Evolutionary conservation across 495 filamentous ascomycete genomes (phyloP), one percentile per base, ranked within the genome.

Genomic region (Hypoxylon trugodes): DNA sequence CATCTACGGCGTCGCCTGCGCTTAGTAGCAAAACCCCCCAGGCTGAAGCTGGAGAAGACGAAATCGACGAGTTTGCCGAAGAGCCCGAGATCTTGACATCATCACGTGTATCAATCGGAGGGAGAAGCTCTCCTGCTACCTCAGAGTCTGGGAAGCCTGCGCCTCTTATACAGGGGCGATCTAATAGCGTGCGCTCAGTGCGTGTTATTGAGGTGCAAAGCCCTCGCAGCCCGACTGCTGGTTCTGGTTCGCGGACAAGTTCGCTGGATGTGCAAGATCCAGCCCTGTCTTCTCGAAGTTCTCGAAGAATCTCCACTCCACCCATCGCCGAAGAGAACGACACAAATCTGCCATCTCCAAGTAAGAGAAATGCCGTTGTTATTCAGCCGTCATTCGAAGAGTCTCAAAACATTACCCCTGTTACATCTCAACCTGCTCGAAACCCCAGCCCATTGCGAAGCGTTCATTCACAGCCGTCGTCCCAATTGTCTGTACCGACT

Each of bases 21-120:
- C 25, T 56, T 24, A 36, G 24, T 12, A 41, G 18, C 18, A 42
- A 49, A 28, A 24, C 15, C 0, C 22, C 15, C 5, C 56, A 22
- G 36, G 58, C 52, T 4, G 73, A 73, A 36, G 68, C 48, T 30
- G 69, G 73, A 16, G 66, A 69, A 8, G 76, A 79, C 4, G 77
- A 79, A 18, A 70, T 75, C 15, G 79, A 82, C 15, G 73, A 78
- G 6, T 73, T 78, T 18, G 69, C 72, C n/a, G 81, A 83, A 61
- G 82, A 84, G 60, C 77, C 82, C 12, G 73, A 81, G 56, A 83
- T 86, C 52, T 68, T 84, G 57, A 83, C 79, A 3, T 83, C 81
- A 0, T 82, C 82, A 19, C 72, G 83, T 26, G 70, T 84, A n/a
- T 86, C 83, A 1, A 79, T 86, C 30, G 75, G 78, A 46, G 81